Conservation (phyloP, 2,329 filamentous ascomycete genomes). For the Penicillium sp. region DNA sequence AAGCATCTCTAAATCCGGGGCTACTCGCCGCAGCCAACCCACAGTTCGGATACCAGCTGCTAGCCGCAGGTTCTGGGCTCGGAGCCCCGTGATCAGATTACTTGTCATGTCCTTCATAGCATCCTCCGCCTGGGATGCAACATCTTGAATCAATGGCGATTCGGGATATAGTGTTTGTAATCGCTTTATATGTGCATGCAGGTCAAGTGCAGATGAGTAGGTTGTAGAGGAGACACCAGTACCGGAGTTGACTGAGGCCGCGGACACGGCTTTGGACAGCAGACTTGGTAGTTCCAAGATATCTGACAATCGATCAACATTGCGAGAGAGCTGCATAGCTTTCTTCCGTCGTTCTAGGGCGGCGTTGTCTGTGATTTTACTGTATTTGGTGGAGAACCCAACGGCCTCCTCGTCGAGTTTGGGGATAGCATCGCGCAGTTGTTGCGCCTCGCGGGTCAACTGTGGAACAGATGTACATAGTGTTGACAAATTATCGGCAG, state of each 20-base stretch:
- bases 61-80: conserved; percentile 76
- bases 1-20: conserved; percentile 68
- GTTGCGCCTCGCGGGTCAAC: conserved; percentile 63
- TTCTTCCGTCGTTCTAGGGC: conserved; percentile 72
- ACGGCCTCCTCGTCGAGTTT: conserved; percentile 75
- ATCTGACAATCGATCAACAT: conserved; percentile 85
- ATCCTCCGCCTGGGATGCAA: conserved; percentile 74
- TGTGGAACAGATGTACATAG: conserved; percentile 69
- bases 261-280: conserved; percentile 68
- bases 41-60: conserved; percentile 87
- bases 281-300: conserved; percentile 86
- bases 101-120: conserved; percentile 86
- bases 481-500: conserved; percentile 72
- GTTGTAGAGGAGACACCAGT: conserved; percentile 56
- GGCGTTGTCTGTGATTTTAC: conserved; percentile 66
- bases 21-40: conserved; percentile 82
- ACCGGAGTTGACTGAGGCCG: conserved; percentile 40
- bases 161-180: conserved; percentile 78
- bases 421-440: conserved; percentile 71
- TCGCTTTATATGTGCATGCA: conserved; percentile 89
- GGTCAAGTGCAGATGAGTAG: conserved; percentile 84
- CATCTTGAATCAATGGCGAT: conserved; percentile 70
- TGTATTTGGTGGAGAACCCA: conserved; percentile 78
- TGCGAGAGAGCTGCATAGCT: conserved; percentile 76
- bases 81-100: conserved; percentile 75